Evolutionary conservation across 2,329 filamentous ascomycete species (phyloP), one percentile per base, ranked within the genome.

Genomic region (Byssothecium circinans): DNA sequence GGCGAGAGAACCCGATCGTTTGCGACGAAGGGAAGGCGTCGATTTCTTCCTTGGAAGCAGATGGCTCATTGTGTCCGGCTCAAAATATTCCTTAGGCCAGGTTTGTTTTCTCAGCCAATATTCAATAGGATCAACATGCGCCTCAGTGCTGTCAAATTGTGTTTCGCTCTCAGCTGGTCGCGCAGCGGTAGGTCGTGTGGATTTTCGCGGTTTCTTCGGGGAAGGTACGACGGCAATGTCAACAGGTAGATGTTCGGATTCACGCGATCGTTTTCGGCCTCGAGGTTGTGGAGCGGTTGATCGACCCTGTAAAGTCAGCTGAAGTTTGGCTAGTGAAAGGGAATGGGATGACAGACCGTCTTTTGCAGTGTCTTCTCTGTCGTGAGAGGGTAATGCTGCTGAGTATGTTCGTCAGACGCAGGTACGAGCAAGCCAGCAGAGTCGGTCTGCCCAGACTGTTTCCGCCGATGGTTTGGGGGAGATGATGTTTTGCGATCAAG

Each of bases 31-130:
- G 19, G 44, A 43, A 49, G 52, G 40, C 35, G 43, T 45, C 37
- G 46, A 55, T 49, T 42, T 50, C 46, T 23, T 50, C 46, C 49
- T 55, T 53, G 43, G 35, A 48, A 55, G 46, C 36, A 55, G 41
- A 53, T 52, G 39, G 36, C 22, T 43, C 27, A 53, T 52, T 39
- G 35, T 51, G 23, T 49, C 40, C 22, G 33, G 43, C 34, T 56
- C 38, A 50, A 56, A 56, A 29, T 50, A 53, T 46, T 56, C 35
- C 30, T 45, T 44, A 45, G 53, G 53, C 53, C 47, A 53, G 37
- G 33, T 41, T 37, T 46, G 33, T 45, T 56, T 18, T 40, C 22
- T 50, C 35, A 40, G 35, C 52, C 37, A 55, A 43, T 53, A 43
- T 41, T 50, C 43, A 30, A 55, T 50, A 18, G 53, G 44, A 53